phyloP scores from a whole-genome alignment of 805 yeast species.

The Candida silvicultrix region DNA sequence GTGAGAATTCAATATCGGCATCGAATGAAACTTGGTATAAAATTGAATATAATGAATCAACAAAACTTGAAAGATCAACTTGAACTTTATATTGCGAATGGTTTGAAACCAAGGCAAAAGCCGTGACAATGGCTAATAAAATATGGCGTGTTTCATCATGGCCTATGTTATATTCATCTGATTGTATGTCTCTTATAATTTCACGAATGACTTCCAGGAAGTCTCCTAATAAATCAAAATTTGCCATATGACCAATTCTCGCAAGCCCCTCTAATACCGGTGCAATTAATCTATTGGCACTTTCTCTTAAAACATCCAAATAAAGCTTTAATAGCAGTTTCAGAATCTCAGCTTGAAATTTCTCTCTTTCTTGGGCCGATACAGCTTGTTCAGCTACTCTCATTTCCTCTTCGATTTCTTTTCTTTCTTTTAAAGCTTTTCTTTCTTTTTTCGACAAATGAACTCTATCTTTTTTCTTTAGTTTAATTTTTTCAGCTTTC shows the following conservation, averaged over 20 bases:
- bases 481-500: conserved; percentile 37
- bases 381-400: conserved; percentile 81
- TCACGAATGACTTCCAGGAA: conserved; percentile 85
- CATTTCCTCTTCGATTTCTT: conserved; percentile 85
- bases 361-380: conserved; percentile 81
- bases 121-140: conserved; percentile 78
- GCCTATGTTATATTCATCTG: conserved; percentile 37
- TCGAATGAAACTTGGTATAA: conserved; percentile 67
- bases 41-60: conserved; percentile 65
- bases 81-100: conserved; percentile 68
- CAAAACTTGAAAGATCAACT: conserved; percentile 76
- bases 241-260: conserved; percentile 85
- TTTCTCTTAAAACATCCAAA: conserved; percentile 64
- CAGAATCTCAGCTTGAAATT: conserved; percentile 76
- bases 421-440: conserved; percentile 81
- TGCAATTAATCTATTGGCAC: conserved; percentile 65
- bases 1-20: conserved; percentile 80
- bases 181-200: conserved; percentile 48
- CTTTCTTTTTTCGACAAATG: conserved; percentile 88
- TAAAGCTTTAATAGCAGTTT: conserved; percentile 68
- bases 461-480: conserved; percentile 82
- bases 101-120: conserved; percentile 78
- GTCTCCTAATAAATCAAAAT: conserved; percentile 89
- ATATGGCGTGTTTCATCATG: conserved; percentile 57
- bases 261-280: conserved; percentile 89